These are phyloP conservation scores for Aureobasidium musti DNA, from an alignment of 2,329 filamentous ascomycete species.

Conservation along the genomic window DNA sequence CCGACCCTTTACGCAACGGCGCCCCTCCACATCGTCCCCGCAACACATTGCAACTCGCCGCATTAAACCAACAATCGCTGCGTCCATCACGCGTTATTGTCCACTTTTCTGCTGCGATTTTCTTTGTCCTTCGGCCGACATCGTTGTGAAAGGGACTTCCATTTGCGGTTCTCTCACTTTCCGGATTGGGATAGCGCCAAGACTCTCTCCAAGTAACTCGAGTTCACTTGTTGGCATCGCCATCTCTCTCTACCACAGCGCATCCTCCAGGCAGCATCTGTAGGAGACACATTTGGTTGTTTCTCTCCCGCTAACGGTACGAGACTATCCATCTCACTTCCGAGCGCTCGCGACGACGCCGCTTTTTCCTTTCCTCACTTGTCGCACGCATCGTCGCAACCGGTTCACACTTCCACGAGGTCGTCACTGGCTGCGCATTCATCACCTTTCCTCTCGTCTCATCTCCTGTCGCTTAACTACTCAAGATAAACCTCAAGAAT, in stretches of 20 bases:
- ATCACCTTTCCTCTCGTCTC: conserved; percentile 4
- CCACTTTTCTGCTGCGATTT: conserved; percentile 26
- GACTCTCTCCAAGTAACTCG: not conserved
- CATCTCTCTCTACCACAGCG: conserved; percentile 21
- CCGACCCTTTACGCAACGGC: conserved; percentile 27
- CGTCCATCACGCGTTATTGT: conserved; percentile 24
- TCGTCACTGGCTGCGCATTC: not conserved
- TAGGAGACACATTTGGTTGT: conserved; percentile 98
- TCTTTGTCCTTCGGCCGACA: conserved; percentile 21
- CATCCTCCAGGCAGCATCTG: conserved; percentile 48
- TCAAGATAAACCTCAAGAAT: conserved; percentile 25
- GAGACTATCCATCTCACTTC: conserved; percentile 35
- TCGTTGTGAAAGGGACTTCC: conserved; percentile 12
- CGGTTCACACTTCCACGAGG: not conserved
- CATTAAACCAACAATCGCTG: conserved; percentile 21
- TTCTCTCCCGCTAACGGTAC: conserved; percentile 78
- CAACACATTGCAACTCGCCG: conserved; percentile 26
- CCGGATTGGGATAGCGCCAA: conserved; percentile 23
- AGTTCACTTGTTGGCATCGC: conserved; percentile 16
- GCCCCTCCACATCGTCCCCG: conserved; percentile 22
- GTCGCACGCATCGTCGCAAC: conserved; percentile 2
- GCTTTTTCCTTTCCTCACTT: conserved; percentile 1
- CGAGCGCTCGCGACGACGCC: conserved; percentile 6
- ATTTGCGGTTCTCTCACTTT: conserved; percentile 8
- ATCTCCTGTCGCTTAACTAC: conserved; percentile 8